A percentile compares a stretch with the other conserved stretches of the same genome.
phyloP scores from a whole-genome alignment of 2,329 filamentous ascomycete species.

The Plectosphaerella cucumerina region DNA sequence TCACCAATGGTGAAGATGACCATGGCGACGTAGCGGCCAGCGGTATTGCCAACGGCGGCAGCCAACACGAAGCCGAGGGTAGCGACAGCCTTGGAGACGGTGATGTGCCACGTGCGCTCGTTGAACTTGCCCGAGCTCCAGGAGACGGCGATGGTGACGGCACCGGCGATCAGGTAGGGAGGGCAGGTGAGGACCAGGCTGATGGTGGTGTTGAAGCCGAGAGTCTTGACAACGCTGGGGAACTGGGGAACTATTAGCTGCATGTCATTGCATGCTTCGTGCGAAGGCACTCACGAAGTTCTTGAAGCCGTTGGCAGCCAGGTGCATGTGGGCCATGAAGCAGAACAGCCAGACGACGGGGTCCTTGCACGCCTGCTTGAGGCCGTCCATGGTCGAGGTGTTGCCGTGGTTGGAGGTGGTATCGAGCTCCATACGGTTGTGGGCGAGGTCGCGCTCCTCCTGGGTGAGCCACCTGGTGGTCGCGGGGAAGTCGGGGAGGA shows the following conservation, averaged over 20 bases:
- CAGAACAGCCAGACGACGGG: slow-evolving; percentile 41
- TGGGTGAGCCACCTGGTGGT: slow-evolving; percentile 16
- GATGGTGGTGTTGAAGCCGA: slow-evolving; percentile 41
- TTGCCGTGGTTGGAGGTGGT: slow-evolving; percentile 18
- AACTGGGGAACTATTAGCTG: slow-evolving; percentile 8
- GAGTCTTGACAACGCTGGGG: slow-evolving; percentile 39
- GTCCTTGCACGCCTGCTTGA: slow-evolving; percentile 32
- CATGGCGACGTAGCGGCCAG: slow-evolving; percentile 22
- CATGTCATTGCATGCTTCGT: neutral
- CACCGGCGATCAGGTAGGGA: slow-evolving; percentile 24
- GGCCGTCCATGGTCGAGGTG: slow-evolving; percentile 16
- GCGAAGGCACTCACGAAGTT: slow-evolving; percentile 24
- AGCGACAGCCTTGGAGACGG: slow-evolving; percentile 31
- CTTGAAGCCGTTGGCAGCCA: slow-evolving; percentile 41
- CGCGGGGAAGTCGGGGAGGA: slow-evolving; percentile 16
- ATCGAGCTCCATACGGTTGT: slow-evolving; percentile 18
- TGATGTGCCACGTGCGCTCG: slow-evolving; percentile 39
- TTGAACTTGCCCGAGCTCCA: slow-evolving; percentile 33
- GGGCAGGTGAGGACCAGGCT: slow-evolving; percentile 43
- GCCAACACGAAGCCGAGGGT: slow-evolving; percentile 31
- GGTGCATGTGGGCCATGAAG: slow-evolving; percentile 45
- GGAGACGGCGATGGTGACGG: slow-evolving; percentile 16
- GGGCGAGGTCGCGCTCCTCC: slow-evolving; percentile 14
- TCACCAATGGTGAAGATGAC: slow-evolving; percentile 23
- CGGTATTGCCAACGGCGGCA: slow-evolving; percentile 17